Base-by-base conservation (phyloP, 2,329 filamentous ascomycete species). In the Exophiala mesophila region DNA sequence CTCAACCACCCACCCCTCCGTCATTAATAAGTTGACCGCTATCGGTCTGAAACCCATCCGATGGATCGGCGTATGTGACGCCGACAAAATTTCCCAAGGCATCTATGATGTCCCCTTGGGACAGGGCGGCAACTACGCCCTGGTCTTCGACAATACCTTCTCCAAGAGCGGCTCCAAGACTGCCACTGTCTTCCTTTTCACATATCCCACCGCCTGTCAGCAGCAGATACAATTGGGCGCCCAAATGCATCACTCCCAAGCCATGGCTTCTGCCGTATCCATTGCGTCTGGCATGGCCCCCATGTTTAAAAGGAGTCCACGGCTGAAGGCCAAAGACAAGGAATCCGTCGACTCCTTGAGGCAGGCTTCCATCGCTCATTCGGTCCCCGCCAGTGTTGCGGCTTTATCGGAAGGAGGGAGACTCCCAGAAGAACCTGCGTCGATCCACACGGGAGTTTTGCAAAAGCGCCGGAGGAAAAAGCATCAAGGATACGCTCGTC, bases 121-220 rank as follows among this genome's bases (percentile, higher is more conserved):
- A 23, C 80, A 92, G 51, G 86, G 82, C 17, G 92, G 92, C 59
- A 96, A 95, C 79, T 98, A 94, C 62, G 92, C 89, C 43, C 72
- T 98, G 48, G 88, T 97, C 21, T 95, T 98, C 60, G 92, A 98
- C 76, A 98, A 98, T 61, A 98, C 92, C 19, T 98, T 98, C 63
- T 95, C 89, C 47, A 97, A 96, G 68, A 86, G 83, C 63, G 83
- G 85, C 30, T 92, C 89, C 39, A 98, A 98, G 69, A 95, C 85
- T 20, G 88, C 88, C 15, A 97, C 90, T 5, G 87, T 98, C 59
- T 89, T 96, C 24, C 78, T 98, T 39, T 77, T 97, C 62, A 97
- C 88, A 28, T 96, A 97, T 59, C 89, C 90, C 7, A 89, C 88
- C 24, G 84, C 82, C 54, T 77, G 62, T 34, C 65, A 65, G 18